Evolutionary conservation across 495 filamentous ascomycete species (phyloP).

Genomic region (Talaromyces ruber): DNA sequence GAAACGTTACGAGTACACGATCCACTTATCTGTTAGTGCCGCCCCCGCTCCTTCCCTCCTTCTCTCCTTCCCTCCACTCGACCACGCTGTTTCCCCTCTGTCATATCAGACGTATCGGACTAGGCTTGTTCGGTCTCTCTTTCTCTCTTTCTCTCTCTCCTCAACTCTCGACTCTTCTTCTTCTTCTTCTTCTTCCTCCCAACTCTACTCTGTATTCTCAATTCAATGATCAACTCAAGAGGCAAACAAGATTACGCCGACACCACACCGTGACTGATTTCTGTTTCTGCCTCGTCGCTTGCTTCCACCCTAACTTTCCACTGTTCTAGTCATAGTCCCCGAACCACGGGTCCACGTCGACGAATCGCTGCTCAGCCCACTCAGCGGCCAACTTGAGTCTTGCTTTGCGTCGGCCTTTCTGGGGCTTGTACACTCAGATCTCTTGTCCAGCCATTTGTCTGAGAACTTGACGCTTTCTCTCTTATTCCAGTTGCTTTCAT

Average conservation of each 20-base stretch:
- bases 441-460: not conserved
- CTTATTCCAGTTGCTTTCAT: not conserved
- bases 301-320: constrained; percentile 2
- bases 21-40: too few species aligned
- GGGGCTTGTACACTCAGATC: too few species aligned
- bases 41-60: not conserved
- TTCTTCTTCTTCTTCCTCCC: not conserved
- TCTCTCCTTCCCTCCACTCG: not conserved
- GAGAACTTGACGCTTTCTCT: not conserved
- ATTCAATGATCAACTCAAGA: not conserved
- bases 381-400: not conserved
- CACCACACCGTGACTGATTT: not conserved
- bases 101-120: not conserved
- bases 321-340: not conserved
- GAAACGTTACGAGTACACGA: not conserved
- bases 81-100: not conserved
- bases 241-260: not conserved
- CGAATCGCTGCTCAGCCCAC: not conserved
- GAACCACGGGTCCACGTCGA: constrained; percentile 2
- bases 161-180: not conserved
- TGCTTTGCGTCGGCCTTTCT: not conserved
- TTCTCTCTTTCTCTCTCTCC: not conserved
- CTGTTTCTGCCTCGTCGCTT: not conserved
- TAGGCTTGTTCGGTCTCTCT: not conserved
- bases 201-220: too few species aligned